phyloP scores from a whole-genome alignment of 129 eudicot species.

The Artemisia argyi region DNA sequence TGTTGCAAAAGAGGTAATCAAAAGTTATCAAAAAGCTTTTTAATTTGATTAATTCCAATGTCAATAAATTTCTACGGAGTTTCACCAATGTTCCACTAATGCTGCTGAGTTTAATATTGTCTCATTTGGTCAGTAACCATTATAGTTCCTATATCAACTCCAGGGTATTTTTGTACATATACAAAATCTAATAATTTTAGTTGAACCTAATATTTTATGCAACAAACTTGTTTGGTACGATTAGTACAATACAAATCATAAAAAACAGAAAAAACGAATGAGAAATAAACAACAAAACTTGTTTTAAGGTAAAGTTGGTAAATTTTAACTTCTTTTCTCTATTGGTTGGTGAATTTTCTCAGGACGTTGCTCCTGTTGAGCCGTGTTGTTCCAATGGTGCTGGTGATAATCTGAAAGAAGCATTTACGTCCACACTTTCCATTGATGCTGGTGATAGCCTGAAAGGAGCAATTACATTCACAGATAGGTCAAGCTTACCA shows the following conservation, averaged over 20 bases:
- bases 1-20: neutral
- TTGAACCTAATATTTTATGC: too few relatives aligned
- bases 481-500: neutral
- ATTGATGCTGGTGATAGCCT: constrained; percentile 1
- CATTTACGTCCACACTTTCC: neutral
- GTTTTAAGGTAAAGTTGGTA: neutral
- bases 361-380: neutral
- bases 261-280: too few relatives aligned
- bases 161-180: too few relatives aligned
- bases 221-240: too few relatives aligned
- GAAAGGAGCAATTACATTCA: neutral
- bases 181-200: too few relatives aligned
- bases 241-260: too few relatives aligned
- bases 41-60: neutral
- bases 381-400: neutral
- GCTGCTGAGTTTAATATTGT: neutral
- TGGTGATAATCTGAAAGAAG: constrained; percentile 1
- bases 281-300: neutral
- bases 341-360: constrained; percentile 2
- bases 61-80: neutral
- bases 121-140: too few relatives aligned
- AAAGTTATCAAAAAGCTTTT: neutral
- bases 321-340: neutral
- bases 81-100: neutral
- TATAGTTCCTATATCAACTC: too few relatives aligned